phyloP scores from a whole-genome alignment of 2,329 filamentous ascomycete genomes.

The Venturiaceae sp. region DNA sequence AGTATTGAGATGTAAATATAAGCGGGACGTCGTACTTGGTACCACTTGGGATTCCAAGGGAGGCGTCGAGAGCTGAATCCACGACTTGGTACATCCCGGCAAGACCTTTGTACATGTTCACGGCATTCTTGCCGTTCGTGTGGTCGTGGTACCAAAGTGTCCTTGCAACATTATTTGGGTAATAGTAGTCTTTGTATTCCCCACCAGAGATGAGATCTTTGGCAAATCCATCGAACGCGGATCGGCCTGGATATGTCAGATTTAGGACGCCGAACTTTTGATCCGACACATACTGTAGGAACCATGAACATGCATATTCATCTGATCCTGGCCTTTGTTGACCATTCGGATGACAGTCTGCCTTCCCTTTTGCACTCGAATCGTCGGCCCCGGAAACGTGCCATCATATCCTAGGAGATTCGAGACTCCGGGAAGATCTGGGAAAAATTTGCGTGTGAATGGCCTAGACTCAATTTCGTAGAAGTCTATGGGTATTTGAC shows the following conservation, averaged over 20 bases:
- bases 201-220: slow-evolving; percentile 38
- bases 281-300: slow-evolving; percentile 25
- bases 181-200: slow-evolving; percentile 54
- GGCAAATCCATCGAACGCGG: slow-evolving; percentile 45
- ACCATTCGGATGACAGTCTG: slow-evolving; percentile 45
- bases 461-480: slow-evolving; percentile 34
- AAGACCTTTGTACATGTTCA: slow-evolving; percentile 48
- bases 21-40: slow-evolving; percentile 28
- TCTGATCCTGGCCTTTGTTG: slow-evolving; percentile 35
- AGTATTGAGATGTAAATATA: slow-evolving; percentile 3
- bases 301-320: slow-evolving; percentile 46
- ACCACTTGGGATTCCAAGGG: slow-evolving; percentile 40
- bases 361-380: slow-evolving; percentile 14
- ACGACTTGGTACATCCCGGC: slow-evolving; percentile 40
- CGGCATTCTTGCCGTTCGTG: slow-evolving; percentile 13
- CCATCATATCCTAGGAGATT: slow-evolving; percentile 44
- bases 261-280: not conserved
- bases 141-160: slow-evolving; percentile 44
- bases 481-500: slow-evolving; percentile 32
- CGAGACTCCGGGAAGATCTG: slow-evolving; percentile 25
- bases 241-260: slow-evolving; percentile 11
- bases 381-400: slow-evolving; percentile 37
- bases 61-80: slow-evolving; percentile 38
- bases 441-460: slow-evolving; percentile 33
- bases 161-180: slow-evolving; percentile 46